phyloP scores from a whole-genome alignment of 2,329 filamentous ascomycete species.

The Ambrosiella cleistominuta region DNA sequence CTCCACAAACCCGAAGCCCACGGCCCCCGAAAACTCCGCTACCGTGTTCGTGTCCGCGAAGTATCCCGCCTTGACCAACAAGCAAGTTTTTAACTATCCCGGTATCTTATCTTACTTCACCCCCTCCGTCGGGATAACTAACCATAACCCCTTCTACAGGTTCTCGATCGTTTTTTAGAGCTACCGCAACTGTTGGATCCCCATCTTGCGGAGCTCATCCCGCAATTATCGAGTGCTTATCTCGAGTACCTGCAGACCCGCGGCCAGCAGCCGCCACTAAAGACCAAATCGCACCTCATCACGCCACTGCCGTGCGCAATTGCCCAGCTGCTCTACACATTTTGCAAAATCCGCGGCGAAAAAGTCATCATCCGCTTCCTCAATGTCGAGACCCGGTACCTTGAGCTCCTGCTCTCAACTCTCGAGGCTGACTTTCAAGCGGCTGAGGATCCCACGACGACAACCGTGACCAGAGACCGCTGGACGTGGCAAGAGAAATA shows the following conservation, averaged over 20 bases:
- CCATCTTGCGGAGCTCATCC: conserved; percentile 58
- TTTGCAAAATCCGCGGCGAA: conserved; percentile 87
- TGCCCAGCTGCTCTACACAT: conserved; percentile 64
- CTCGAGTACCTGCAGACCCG: conserved; percentile 42
- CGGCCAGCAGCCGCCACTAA: conserved; percentile 21
- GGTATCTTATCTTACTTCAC: neutral
- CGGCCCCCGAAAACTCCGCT: conserved; percentile 26
- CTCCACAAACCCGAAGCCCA: conserved; percentile 32
- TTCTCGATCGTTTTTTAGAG: conserved; percentile 83
- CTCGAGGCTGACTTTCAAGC: conserved; percentile 42
- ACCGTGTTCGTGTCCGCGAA: conserved; percentile 32
- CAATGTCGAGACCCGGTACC: conserved; percentile 70
- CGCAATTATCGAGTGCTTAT: conserved; percentile 58
- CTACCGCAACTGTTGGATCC: conserved; percentile 84
- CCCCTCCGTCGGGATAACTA: neutral
- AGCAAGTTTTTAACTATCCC: conserved; percentile 22
- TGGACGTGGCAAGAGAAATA: conserved; percentile 82
- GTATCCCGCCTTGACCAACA: conserved; percentile 29
- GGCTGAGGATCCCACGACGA: neutral
- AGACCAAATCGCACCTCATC: conserved; percentile 24
- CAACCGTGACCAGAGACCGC: conserved; percentile 5
- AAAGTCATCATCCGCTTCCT: conserved; percentile 86
- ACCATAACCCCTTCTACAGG: conserved; percentile 18
- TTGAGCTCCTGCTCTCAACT: conserved; percentile 62
- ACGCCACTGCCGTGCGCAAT: conserved; percentile 51